Evolutionary conservation across 805 yeast species (phyloP).

Genomic region (Metschnikowia cubensis): DNA sequence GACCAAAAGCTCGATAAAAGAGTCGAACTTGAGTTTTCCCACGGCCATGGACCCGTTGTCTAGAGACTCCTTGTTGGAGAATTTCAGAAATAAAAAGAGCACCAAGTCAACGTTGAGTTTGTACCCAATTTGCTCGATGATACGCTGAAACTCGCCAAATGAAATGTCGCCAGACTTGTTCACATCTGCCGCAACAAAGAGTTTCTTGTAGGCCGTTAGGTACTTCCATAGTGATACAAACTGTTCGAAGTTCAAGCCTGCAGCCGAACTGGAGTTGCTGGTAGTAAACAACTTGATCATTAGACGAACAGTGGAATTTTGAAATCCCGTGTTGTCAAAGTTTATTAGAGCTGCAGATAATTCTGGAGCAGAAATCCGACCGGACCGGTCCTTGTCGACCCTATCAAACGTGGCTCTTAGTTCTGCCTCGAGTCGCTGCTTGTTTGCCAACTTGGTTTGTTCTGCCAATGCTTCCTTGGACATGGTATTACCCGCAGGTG

Average conservation of each 20-base stretch:
- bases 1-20: conserved; percentile 75
- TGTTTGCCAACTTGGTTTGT: conserved; percentile 23
- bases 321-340: conserved; percentile 61
- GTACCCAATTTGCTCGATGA: conserved; percentile 64
- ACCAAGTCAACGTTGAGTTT: conserved; percentile 54
- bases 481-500: conserved; percentile 18
- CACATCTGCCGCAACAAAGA: conserved; percentile 59
- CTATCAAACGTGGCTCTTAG: conserved; percentile 49
- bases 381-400: conserved; percentile 52
- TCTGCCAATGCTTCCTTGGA: conserved; percentile 19
- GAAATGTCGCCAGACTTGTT: conserved; percentile 56
- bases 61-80: conserved; percentile 37
- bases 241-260: conserved; percentile 48
- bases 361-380: conserved; percentile 54
- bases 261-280: conserved; percentile 18
- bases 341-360: conserved; percentile 56
- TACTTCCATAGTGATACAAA: conserved; percentile 68
- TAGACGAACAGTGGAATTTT: conserved; percentile 53
- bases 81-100: conserved; percentile 53
- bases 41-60: conserved; percentile 24
- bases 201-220: conserved; percentile 59
- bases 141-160: conserved; percentile 60
- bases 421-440: conserved; percentile 44
- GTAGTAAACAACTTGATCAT: conserved; percentile 61
- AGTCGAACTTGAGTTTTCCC: conserved; percentile 64